Evolutionary conservation across 805 yeast species (phyloP).

Genomic region (Metschnikowia arizonensis): DNA sequence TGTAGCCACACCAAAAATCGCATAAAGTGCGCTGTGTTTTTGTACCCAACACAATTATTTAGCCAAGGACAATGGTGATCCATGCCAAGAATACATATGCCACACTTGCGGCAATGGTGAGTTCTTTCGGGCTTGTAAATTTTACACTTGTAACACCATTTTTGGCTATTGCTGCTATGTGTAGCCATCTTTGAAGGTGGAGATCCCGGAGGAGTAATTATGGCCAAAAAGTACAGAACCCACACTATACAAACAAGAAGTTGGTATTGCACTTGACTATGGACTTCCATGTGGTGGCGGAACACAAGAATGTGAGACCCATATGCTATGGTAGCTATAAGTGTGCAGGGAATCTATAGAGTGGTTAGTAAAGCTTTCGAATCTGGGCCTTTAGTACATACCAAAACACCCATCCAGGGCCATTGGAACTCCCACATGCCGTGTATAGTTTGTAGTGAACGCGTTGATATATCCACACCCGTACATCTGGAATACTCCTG

Average conservation of each 20-base stretch:
- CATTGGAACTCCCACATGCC: slow-evolving; percentile 19
- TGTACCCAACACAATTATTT: slow-evolving; percentile 79
- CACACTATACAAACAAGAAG: slow-evolving; percentile 53
- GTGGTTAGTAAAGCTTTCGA: slow-evolving; percentile 13
- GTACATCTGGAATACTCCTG: background rate
- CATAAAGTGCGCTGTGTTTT: slow-evolving; percentile 73
- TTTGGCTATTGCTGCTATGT: too few species aligned
- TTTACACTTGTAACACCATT: slow-evolving; percentile 69
- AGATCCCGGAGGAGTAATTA: slow-evolving; percentile 59
- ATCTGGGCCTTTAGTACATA: slow-evolving; percentile 8
- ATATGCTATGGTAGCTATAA: slow-evolving; percentile 59
- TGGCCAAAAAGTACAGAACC: slow-evolving; percentile 72
- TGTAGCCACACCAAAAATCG: slow-evolving; percentile 70
- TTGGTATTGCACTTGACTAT: slow-evolving; percentile 46
- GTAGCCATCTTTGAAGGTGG: too few species aligned
- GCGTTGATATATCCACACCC: background rate
- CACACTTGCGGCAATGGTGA: slow-evolving; percentile 81
- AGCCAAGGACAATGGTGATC: slow-evolving; percentile 97
- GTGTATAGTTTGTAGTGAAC: background rate
- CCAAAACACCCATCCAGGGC: slow-evolving; percentile 19
- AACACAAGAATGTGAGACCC: slow-evolving; percentile 59
- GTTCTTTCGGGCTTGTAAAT: slow-evolving; percentile 74
- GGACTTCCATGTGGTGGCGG: slow-evolving; percentile 34
- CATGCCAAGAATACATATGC: slow-evolving; percentile 78
- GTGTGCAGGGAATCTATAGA: slow-evolving; percentile 59